Evolutionary conservation across 1,139 yeast species (phyloP).

Genomic region (Pneumocystis carinii): DNA sequence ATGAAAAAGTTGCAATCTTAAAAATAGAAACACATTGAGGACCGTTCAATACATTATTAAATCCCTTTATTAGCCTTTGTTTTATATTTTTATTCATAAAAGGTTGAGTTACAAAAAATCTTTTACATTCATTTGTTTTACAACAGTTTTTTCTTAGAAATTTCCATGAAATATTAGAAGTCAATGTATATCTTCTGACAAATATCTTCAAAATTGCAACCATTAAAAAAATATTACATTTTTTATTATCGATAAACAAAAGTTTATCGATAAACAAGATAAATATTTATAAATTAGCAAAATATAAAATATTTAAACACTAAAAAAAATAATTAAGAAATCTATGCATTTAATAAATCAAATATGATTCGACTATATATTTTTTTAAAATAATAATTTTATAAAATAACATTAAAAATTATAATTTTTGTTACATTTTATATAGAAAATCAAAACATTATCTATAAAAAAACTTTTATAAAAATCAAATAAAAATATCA

Average conservation of each 20-base stretch:
- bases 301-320: not conserved
- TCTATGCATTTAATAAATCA: not conserved
- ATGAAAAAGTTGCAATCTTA: constrained; percentile 16
- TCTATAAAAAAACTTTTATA: not conserved
- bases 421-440: not conserved
- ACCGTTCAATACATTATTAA: constrained; percentile 20
- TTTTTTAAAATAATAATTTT: not conserved
- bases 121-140: not conserved
- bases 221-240: not conserved
- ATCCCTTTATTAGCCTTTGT: constrained; percentile 13
- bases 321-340: not conserved
- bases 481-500: not conserved
- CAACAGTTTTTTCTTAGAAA: not conserved
- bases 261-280: not conserved
- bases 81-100: not conserved
- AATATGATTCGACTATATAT: not conserved
- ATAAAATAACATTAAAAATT: not conserved
- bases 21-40: constrained; percentile 18
- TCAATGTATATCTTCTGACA: not conserved
- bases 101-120: constrained; percentile 17
- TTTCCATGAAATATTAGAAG: not conserved
- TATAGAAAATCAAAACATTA: not conserved
- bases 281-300: no score
- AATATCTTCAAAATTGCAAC: not conserved
- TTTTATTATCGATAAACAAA: no score